Percentiles rank a stretch among this genome's conserved stretches.
Conservation (phyloP, 140 eudicot species). For the Ambrosia hybrid region DNA sequence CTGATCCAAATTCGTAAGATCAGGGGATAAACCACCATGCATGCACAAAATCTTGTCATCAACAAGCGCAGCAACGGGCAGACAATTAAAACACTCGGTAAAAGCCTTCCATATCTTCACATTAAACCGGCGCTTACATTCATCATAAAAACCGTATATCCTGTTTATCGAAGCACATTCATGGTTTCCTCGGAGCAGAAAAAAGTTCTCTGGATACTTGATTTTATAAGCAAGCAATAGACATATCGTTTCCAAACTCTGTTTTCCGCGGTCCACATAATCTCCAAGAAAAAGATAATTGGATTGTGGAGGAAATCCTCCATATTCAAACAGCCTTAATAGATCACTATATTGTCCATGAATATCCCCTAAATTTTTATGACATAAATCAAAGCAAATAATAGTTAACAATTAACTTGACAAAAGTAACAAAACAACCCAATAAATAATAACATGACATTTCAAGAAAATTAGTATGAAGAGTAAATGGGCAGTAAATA, state of each 20-base stretch:
- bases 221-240: slow-evolving; percentile 83
- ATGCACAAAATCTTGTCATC: slow-evolving; percentile 94
- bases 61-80: slow-evolving; percentile 89
- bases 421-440: no score
- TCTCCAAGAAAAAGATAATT: slow-evolving; percentile 87
- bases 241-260: slow-evolving; percentile 86
- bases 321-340: slow-evolving; percentile 80
- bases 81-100: slow-evolving; percentile 84
- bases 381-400: neutral
- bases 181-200: slow-evolving; percentile 85
- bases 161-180: slow-evolving; percentile 87
- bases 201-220: slow-evolving; percentile 79
- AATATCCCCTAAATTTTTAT: slow-evolving; percentile 66
- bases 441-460: no score
- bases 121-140: slow-evolving; percentile 79
- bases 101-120: slow-evolving; percentile 87
- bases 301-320: slow-evolving; percentile 87
- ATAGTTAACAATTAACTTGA: neutral
- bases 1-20: slow-evolving; percentile 67
- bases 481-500: no score
- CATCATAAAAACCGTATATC: slow-evolving; percentile 86
- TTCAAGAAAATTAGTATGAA: no score
- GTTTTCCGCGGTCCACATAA: slow-evolving; percentile 86
- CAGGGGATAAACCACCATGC: slow-evolving; percentile 99
- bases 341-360: slow-evolving; percentile 92